Base-by-base conservation (phyloP, 805 yeast species). In the Gaillardinia entomophila region DNA sequence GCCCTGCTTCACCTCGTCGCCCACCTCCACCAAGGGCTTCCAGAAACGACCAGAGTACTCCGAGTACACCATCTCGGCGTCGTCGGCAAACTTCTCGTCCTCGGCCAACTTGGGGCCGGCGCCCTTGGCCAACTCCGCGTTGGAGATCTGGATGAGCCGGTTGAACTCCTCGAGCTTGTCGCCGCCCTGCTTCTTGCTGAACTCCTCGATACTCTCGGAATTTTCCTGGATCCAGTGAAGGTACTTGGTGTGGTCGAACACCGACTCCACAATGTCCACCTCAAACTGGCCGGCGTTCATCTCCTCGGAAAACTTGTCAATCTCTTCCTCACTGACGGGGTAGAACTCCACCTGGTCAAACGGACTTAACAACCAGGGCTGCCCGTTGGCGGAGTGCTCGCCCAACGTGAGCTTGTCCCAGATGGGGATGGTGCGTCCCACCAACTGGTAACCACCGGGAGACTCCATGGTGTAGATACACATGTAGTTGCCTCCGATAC, bases 401-500 rank as follows among this genome's bases (percentile, higher is more conserved):
- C 88, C 92, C 42, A 92, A 67, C 20, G 85, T 73, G 48, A 90
- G 72, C 64, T 87, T 89, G 57, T 90, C 98, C 98, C 98, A 90
- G 48, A 90, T 89, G 34, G 97, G 97, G 44, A 92, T 79, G 8
- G 98, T 90, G 54, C 97, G 77, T 36, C 97, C 98, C 41, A 88
- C 90, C 47, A 90, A 73, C 65, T 90, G 97, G 62, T 90, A 90
- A 20, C 98, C 98, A 63, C 98, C 98, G 30, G 98, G 98, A 16
- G 96, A 87, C 45, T 87, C 94, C 90, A 90, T 89, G 20, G 97
- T 87, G 62, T 90, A 90, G 48, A 90, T 89, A 67, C 97, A 90
- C 97, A 90, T 89, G 72, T 88, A 92, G 85, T 83, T 87, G 48
- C 98, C 97, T 42, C 98, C 98, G 55, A 92, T 81, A 52, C 98